Conservation (phyloP, 2,329 filamentous ascomycete species). For the Arthroderma sp. region DNA sequence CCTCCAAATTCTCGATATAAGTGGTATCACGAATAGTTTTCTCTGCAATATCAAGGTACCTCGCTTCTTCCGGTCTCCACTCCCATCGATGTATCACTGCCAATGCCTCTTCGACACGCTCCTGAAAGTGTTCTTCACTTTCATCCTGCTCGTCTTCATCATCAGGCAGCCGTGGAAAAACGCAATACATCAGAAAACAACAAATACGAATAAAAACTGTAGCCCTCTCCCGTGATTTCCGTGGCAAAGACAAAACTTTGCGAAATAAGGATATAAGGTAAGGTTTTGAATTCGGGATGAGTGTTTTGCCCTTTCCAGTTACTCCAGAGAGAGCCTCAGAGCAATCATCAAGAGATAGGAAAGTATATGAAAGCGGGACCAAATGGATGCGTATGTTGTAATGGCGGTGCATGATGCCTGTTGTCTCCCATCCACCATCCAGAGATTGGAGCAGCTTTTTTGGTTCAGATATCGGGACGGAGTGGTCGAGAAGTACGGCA, state of each 20-base stretch:
- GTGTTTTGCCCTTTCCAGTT: background rate
- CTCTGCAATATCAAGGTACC: constrained; percentile 2
- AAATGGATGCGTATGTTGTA: constrained; percentile 1
- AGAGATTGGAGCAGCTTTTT: background rate
- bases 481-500: constrained; percentile 1
- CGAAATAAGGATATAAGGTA: constrained; percentile 3
- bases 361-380: constrained; percentile 1
- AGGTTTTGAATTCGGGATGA: background rate
- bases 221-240: background rate
- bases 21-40: background rate
- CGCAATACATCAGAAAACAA: background rate
- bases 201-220: background rate
- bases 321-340: background rate
- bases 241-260: background rate
- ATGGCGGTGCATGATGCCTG: constrained; percentile 1
- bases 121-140: constrained; percentile 5
- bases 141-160: constrained; percentile 2
- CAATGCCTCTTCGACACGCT: constrained; percentile 2
- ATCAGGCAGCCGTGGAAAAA: constrained; percentile 3
- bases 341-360: constrained; percentile 4
- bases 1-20: no score
- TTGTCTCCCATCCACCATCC: constrained; percentile 1
- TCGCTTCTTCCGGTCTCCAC: constrained; percentile 3
- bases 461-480: background rate
- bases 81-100: constrained; percentile 2